Evolutionary conservation across 192 early-diverging fungal genomes (phyloP).

Genomic region (Ambispora gerdemannii): DNA sequence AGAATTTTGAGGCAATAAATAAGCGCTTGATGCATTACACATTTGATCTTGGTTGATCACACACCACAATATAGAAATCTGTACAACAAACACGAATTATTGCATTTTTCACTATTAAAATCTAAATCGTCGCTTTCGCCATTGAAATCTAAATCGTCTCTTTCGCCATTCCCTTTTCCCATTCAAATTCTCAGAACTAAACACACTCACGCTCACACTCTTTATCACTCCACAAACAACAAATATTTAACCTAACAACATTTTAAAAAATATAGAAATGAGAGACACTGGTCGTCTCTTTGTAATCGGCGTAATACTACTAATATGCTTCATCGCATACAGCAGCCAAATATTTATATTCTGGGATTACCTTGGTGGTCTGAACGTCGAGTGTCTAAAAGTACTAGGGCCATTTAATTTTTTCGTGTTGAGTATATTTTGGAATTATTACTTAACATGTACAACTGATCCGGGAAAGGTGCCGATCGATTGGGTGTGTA

Average conservation of each 20-base stretch:
- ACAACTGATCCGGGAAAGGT: slow-evolving; percentile 78
- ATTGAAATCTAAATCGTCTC: no score
- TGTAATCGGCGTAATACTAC: slow-evolving; percentile 53
- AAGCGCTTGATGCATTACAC: no score
- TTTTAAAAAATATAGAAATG: neutral
- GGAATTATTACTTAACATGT: slow-evolving; percentile 84
- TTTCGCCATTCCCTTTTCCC: neutral
- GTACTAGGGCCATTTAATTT: slow-evolving; percentile 76
- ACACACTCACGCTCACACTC: no score
- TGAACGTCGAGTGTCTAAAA: slow-evolving; percentile 37
- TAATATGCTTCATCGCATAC: slow-evolving; percentile 61
- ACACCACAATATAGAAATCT: no score
- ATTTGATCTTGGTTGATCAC: no score
- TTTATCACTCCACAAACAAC: no score
- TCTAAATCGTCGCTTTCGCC: no score
- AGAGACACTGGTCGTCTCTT: slow-evolving; percentile 33
- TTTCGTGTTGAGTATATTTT: slow-evolving; percentile 68
- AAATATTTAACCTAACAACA: neutral
- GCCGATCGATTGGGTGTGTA: slow-evolving; percentile 53
- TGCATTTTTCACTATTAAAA: no score
- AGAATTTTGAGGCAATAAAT: no score
- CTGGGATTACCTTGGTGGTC: slow-evolving; percentile 52
- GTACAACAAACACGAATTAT: no score
- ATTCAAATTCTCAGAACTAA: neutral
- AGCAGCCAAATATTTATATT: slow-evolving; percentile 62